A percentile compares a stretch with the other conserved stretches of the same genome.
phyloP scores from a whole-genome alignment of 2,329 filamentous ascomycete genomes.

The Shiraia sp. region DNA sequence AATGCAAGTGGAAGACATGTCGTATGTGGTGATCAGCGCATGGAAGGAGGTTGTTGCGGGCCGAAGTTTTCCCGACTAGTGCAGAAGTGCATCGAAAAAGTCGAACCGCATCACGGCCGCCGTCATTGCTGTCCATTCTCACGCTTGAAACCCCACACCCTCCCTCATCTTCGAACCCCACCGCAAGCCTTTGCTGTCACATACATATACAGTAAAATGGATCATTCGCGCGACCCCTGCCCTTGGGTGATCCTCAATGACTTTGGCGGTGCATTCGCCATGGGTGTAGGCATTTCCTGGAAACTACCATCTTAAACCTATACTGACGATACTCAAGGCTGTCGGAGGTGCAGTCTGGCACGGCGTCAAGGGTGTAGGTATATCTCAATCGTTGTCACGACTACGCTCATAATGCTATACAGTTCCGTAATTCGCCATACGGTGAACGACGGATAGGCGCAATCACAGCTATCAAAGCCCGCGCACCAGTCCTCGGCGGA shows the following conservation, averaged over 20 bases:
- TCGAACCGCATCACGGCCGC: constrained; percentile 32
- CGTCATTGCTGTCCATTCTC: constrained; percentile 17
- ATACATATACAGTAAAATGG: constrained; percentile 59
- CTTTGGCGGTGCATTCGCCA: constrained; percentile 94
- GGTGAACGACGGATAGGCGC: constrained; percentile 93
- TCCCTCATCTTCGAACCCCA: constrained; percentile 11
- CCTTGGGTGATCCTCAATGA: constrained; percentile 96
- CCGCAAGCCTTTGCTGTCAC: neutral
- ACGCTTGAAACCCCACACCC: constrained; percentile 14
- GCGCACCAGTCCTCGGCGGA: constrained; percentile 91
- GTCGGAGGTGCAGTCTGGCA: constrained; percentile 74
- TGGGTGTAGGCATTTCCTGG: constrained; percentile 72
- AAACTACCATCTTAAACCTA: neutral
- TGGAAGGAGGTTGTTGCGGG: constrained; percentile 3
- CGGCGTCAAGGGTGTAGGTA: constrained; percentile 86
- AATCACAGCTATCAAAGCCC: constrained; percentile 95
- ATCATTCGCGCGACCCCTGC: constrained; percentile 96
- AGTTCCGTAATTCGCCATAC: constrained; percentile 58
- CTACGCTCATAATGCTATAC: constrained; percentile 9
- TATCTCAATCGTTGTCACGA: neutral
- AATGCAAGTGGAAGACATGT: too few species aligned
- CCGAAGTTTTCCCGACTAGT: constrained; percentile 23
- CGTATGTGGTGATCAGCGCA: too few species aligned
- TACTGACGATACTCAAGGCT: constrained; percentile 33
- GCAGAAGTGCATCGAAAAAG: constrained; percentile 29